phyloP scores from a whole-genome alignment of 1,284 basidiomycete genomes.

The Inonotus hispidus region DNA sequence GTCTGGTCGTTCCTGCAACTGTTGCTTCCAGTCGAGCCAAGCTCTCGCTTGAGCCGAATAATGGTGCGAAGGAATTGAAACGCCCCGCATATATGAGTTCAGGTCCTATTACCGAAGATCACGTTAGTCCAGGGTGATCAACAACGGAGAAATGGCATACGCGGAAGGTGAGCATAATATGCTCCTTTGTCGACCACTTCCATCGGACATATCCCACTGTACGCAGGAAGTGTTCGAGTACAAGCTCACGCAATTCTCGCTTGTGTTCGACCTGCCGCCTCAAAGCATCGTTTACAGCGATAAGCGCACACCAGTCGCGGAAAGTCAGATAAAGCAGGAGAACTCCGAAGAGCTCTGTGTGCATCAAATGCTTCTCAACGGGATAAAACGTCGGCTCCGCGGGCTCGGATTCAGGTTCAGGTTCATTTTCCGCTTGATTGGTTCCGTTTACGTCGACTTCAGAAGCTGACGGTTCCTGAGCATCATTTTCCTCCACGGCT shows the following conservation, averaged over 20 bases:
- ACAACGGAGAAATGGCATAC: constrained; percentile 31
- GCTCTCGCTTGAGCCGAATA: constrained; percentile 54
- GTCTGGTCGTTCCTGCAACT: constrained; percentile 21
- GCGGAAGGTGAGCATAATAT: constrained; percentile 53
- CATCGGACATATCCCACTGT: constrained; percentile 68
- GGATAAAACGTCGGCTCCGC: constrained; percentile 42
- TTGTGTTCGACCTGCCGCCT: constrained; percentile 42
- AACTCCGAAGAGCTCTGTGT: constrained; percentile 42
- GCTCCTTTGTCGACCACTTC: constrained; percentile 52
- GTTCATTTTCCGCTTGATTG: constrained; percentile 14
- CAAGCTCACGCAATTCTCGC: constrained; percentile 50
- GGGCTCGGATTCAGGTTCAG: constrained; percentile 25
- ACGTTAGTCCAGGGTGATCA: constrained; percentile 7
- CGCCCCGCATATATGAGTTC: constrained; percentile 69
- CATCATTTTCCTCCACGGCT: background rate
- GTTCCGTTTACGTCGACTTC: constrained; percentile 8
- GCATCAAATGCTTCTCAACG: constrained; percentile 45
- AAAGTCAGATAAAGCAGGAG: constrained; percentile 58
- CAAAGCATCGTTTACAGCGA: constrained; percentile 47
- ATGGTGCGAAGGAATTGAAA: constrained; percentile 66
- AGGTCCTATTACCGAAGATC: constrained; percentile 48
- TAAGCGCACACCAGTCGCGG: constrained; percentile 60
- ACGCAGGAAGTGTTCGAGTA: constrained; percentile 59
- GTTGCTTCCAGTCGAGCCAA: constrained; percentile 42
- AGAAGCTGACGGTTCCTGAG: background rate